These are phyloP conservation scores for Colletotrichum lindemuthianum DNA, from an alignment of 2,329 filamentous ascomycete genomes.

Conservation along the genomic window DNA sequence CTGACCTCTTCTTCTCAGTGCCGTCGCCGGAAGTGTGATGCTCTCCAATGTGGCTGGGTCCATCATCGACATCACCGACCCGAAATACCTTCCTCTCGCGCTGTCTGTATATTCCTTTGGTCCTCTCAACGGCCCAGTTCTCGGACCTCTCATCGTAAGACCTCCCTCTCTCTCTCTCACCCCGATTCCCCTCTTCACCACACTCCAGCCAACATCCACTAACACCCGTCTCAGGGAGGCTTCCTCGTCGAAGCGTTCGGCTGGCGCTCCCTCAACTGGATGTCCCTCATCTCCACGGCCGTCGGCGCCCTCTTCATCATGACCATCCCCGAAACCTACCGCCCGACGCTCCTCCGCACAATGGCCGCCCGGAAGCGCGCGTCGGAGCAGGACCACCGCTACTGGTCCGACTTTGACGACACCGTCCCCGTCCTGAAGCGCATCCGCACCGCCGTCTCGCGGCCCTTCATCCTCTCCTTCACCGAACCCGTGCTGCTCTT, in stretches of 20 bases:
- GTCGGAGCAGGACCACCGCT: conserved; percentile 60
- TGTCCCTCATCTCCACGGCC: conserved; percentile 64
- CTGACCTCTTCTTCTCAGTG: conserved; percentile 49
- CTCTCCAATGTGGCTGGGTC: conserved; percentile 71
- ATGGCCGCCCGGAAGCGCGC: conserved; percentile 58
- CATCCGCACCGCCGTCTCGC: conserved; percentile 66
- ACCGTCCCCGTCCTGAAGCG: conserved; percentile 61
- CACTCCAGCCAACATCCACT: not conserved
- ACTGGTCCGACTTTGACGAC: conserved; percentile 69
- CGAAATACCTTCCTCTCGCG: conserved; percentile 70
- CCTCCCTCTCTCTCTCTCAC: fast-evolving
- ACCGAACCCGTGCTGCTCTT: conserved; percentile 64
- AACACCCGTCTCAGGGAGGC: conserved; percentile 49
- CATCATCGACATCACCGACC: conserved; percentile 68
- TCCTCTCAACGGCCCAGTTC: conserved; percentile 67
- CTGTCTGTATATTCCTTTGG: conserved; percentile 72
- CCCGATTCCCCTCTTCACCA: too few species aligned
- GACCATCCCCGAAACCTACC: conserved; percentile 64
- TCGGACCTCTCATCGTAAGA: conserved; percentile 41
- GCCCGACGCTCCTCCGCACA: conserved; percentile 61
- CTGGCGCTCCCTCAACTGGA: conserved; percentile 73
- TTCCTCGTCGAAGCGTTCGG: conserved; percentile 68
- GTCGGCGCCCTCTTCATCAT: conserved; percentile 61
- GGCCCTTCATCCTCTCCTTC: conserved; percentile 69
- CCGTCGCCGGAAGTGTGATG: conserved; percentile 70